These are phyloP conservation scores for Aphanomyces cochlioides DNA, from an alignment of 352 stramenopile species.

Conservation along the genomic window DNA sequence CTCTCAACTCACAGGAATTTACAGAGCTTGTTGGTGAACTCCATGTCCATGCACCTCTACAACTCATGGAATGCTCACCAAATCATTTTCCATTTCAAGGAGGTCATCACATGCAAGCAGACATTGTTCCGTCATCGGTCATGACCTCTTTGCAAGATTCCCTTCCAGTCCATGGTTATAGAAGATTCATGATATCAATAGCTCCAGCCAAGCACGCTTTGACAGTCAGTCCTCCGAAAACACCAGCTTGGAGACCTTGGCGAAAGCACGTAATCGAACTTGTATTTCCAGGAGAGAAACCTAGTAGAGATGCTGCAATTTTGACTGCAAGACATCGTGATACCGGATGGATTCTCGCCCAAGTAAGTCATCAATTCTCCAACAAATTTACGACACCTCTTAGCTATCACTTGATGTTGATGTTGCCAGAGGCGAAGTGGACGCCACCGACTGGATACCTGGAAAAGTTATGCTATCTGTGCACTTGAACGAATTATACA, in stretches of 20 bases:
- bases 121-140: background rate
- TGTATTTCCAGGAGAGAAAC: background rate
- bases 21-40: background rate
- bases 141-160: background rate
- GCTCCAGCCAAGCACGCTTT: background rate
- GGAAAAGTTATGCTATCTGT: background rate
- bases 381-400: too few relatives aligned
- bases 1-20: conserved; percentile 28
- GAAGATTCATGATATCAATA: too few relatives aligned
- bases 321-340: background rate
- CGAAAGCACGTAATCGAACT: background rate
- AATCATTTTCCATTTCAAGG: conserved; percentile 15
- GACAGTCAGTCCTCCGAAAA: too few relatives aligned
- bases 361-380: conserved; percentile 9
- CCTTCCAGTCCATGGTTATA: too few relatives aligned
- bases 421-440: background rate
- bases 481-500: conserved; percentile 15
- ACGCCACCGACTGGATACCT: conserved; percentile 13
- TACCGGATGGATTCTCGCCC: background rate
- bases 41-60: conserved; percentile 10
- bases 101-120: background rate
- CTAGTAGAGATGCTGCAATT: background rate
- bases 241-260: background rate
- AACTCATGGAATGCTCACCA: background rate
- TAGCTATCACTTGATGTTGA: too few relatives aligned